Conservation (phyloP, 2,329 filamentous ascomycete genomes). For the Aureobasidium namibiae region DNA sequence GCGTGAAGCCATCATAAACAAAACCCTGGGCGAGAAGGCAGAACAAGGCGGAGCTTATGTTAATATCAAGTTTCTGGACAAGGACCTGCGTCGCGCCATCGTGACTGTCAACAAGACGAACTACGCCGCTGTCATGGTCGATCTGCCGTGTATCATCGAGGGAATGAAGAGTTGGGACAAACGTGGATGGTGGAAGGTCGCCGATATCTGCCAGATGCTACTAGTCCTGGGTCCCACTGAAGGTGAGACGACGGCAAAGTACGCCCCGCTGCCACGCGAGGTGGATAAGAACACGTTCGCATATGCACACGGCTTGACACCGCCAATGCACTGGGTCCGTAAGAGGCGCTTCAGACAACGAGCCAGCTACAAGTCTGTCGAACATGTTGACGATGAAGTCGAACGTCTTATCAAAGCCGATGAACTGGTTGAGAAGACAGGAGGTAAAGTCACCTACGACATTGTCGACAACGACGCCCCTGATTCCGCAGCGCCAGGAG, state of each 20-base stretch:
- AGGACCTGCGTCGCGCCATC: conserved; percentile 64
- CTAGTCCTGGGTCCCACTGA: conserved; percentile 63
- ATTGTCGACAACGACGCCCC: conserved; percentile 14
- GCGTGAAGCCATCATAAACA: conserved; percentile 64
- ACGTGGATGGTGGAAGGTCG: conserved; percentile 77
- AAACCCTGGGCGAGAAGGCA: conserved; percentile 61
- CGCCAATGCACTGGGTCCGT: conserved; percentile 77
- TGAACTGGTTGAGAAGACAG: conserved; percentile 41
- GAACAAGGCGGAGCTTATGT: conserved; percentile 67
- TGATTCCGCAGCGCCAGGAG: conserved; percentile 35
- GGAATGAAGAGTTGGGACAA: conserved; percentile 91
- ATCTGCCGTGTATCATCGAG: conserved; percentile 79
- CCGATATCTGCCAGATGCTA: conserved; percentile 84
- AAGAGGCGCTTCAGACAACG: conserved; percentile 78
- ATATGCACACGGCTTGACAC: conserved; percentile 80
- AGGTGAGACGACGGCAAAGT: conserved; percentile 43
- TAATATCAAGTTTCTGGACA: conserved; percentile 68
- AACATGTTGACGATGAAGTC: conserved; percentile 74
- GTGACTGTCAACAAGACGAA: conserved; percentile 60
- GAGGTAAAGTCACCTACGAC: conserved; percentile 50
- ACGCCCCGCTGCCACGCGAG: conserved; percentile 58
- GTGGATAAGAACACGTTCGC: conserved; percentile 59
- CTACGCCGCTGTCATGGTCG: conserved; percentile 73
- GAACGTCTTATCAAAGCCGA: conserved; percentile 66
- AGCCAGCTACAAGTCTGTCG: conserved; percentile 72